Conservation (phyloP, 108 stramenopile species). For the Nannochloropsis salina region DNA sequence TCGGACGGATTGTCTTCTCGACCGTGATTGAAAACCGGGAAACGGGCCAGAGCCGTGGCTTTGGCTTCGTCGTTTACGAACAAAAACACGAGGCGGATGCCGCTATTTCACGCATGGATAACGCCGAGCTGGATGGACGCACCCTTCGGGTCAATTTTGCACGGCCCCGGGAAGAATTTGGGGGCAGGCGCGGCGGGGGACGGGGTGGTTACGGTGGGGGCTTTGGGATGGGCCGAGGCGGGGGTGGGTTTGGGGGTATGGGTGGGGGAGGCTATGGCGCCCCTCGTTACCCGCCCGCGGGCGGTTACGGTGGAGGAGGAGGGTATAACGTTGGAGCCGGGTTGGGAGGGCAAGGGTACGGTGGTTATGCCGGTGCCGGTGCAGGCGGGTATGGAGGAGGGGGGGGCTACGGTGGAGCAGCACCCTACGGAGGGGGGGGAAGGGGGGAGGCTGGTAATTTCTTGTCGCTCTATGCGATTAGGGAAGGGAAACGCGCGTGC, state of each 20-base stretch:
- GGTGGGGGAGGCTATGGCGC: neutral
- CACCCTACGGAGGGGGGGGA: neutral
- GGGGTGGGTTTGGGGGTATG: neutral
- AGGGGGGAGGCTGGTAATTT: neutral
- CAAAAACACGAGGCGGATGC: neutral
- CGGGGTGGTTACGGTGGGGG: neutral
- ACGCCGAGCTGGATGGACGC: constrained; percentile 8
- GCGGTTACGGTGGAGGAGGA: neutral
- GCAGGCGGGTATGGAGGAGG: neutral
- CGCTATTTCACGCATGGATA: neutral
- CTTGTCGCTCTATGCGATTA: no score
- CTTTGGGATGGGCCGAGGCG: neutral
- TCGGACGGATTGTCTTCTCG: neutral
- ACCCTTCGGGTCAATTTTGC: neutral
- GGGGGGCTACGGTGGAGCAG: neutral
- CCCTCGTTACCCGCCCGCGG: neutral
- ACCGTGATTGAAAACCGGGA: constrained; percentile 1
- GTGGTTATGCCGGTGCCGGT: no score
- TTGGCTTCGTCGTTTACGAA: neutral
- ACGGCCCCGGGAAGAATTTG: neutral
- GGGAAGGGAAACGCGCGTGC: no score
- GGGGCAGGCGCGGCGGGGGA: neutral
- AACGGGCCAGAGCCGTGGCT: neutral
- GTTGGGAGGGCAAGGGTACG: neutral
- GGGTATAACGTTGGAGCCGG: neutral